These are phyloP conservation scores for Blastomyces gilchristii DNA, from an alignment of 2,329 filamentous ascomycete species.

Conservation along the genomic window DNA sequence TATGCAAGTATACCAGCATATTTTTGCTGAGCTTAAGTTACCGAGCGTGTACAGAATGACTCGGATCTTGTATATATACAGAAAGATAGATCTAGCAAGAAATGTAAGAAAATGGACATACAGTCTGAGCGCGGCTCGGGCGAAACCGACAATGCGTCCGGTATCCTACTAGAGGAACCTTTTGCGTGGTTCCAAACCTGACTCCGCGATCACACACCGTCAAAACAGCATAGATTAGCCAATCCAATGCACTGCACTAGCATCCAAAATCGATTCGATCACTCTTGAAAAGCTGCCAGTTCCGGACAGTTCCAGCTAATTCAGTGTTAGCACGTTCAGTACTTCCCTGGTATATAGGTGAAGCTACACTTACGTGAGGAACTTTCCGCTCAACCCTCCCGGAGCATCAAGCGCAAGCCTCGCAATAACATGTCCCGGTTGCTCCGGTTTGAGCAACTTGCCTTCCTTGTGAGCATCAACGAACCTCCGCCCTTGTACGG, in stretches of 20 bases:
- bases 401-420: conserved; percentile 58
- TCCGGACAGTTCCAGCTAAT: conserved; percentile 38
- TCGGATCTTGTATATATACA: neutral
- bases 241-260: too few relatives aligned
- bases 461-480: conserved; percentile 58
- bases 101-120: too few relatives aligned
- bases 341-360: neutral
- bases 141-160: too few relatives aligned
- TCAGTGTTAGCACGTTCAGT: neutral
- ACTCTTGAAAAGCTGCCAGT: conserved; percentile 35
- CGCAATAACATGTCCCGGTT: conserved; percentile 78
- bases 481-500: conserved; percentile 54
- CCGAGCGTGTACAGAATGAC: neutral
- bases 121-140: too few relatives aligned
- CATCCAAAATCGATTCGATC: conserved; percentile 10
- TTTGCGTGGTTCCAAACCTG: too few relatives aligned
- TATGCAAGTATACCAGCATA: neutral
- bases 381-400: conserved; percentile 62
- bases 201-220: too few relatives aligned
- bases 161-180: too few relatives aligned
- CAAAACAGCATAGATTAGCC: too few relatives aligned
- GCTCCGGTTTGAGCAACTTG: conserved; percentile 65
- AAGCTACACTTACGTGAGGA: conserved; percentile 36
- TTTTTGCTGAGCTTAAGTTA: neutral
- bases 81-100: neutral